Conservation (phyloP, 768 basidiomycete genomes). For the Boletus bicolor region DNA sequence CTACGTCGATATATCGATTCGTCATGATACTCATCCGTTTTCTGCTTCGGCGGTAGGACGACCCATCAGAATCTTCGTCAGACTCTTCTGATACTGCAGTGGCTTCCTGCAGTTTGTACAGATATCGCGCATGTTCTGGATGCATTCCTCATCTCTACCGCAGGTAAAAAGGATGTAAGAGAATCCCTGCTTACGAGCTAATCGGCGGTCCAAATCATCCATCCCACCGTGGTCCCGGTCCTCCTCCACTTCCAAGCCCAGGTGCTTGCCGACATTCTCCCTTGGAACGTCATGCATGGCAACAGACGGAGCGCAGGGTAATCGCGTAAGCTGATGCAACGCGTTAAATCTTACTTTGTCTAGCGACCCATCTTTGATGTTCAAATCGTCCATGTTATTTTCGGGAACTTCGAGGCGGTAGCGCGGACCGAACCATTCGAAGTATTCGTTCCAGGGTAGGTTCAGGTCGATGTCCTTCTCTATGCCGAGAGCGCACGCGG, state of each 20-base stretch:
- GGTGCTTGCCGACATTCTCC: constrained; percentile 60
- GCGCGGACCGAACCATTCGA: constrained; percentile 97
- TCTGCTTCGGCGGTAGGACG: constrained; percentile 37
- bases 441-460: constrained; percentile 83
- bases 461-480: constrained; percentile 75
- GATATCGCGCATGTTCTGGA: constrained; percentile 62
- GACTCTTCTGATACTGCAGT: constrained; percentile 47
- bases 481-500: constrained; percentile 88
- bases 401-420: constrained; percentile 88
- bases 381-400: constrained; percentile 95
- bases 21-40: constrained; percentile 71
- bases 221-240: constrained; percentile 35
- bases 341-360: constrained; percentile 71
- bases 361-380: constrained; percentile 74
- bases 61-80: constrained; percentile 52
- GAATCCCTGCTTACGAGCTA: constrained; percentile 59
- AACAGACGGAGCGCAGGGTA: constrained; percentile 79
- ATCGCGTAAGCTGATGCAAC: constrained; percentile 52
- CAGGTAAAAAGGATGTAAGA: not conserved
- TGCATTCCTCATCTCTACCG: not conserved
- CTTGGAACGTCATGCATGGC: constrained; percentile 80
- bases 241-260: constrained; percentile 52
- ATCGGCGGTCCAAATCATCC: constrained; percentile 64
- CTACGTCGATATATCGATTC: constrained; percentile 52
- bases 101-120: constrained; percentile 57